Evolutionary conservation across 148 eudicot species (phyloP).

Genomic region (Spergularia marina): DNA sequence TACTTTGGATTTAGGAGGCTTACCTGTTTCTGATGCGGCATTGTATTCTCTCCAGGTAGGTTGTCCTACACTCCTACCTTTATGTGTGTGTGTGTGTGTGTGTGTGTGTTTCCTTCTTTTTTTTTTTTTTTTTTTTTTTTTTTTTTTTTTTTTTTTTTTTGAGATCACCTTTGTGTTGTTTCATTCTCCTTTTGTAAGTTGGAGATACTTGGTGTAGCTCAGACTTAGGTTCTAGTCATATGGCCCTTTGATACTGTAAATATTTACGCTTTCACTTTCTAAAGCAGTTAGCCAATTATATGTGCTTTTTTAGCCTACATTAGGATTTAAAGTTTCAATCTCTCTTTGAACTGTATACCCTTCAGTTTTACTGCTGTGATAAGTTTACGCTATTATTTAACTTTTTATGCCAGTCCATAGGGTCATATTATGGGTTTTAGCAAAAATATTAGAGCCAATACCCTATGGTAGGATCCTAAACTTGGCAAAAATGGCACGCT

Average conservation of each 20-base stretch:
- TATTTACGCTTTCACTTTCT: neutral
- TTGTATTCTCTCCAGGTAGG: conserved; percentile 67
- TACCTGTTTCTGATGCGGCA: conserved; percentile 65
- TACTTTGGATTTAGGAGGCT: conserved; percentile 75
- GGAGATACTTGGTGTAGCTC: neutral
- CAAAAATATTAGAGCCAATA: too few relatives aligned
- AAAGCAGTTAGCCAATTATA: too few relatives aligned
- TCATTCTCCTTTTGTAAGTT: neutral
- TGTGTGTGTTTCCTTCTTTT: too few relatives aligned
- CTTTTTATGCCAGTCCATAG: too few relatives aligned
- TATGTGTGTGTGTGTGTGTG: too few relatives aligned
- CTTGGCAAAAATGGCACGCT: too few relatives aligned
- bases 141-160: too few relatives aligned
- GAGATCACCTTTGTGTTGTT: neutral
- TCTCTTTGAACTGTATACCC: neutral
- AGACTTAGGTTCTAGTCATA: neutral
- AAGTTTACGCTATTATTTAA: neutral
- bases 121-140: too few relatives aligned
- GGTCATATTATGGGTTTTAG: too few relatives aligned
- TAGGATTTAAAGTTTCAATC: too few relatives aligned
- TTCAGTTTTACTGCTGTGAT: neutral
- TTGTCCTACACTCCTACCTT: neutral
- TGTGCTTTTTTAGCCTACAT: neutral
- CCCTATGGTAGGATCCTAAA: too few relatives aligned
- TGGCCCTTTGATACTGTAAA: neutral